These are phyloP conservation scores for Uronychia binucleata DNA, from an alignment of 73 alveolate species.

Conservation along the genomic window DNA sequence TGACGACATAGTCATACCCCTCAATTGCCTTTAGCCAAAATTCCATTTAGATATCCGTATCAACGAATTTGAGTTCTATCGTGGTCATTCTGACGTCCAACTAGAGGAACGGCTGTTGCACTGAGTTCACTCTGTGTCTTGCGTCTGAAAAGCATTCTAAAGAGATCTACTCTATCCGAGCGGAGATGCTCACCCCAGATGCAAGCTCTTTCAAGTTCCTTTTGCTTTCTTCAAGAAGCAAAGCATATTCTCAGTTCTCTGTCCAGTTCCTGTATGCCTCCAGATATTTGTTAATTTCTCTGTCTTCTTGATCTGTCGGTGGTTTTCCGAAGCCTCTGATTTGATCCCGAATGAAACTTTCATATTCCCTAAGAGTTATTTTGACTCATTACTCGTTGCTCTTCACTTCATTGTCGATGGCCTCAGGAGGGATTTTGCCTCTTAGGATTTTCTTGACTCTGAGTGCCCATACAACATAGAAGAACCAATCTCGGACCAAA, in stretches of 20 bases:
- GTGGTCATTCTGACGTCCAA: background rate
- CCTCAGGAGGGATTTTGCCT: background rate
- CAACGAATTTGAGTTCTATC: background rate
- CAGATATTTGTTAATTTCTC: background rate
- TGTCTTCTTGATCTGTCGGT: background rate
- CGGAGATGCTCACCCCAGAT: background rate
- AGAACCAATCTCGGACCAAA: constrained; percentile 73
- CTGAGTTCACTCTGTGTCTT: background rate
- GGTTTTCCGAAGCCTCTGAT: background rate
- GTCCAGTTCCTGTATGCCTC: background rate
- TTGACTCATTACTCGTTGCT: background rate
- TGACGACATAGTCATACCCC: background rate
- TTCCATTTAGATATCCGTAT: background rate
- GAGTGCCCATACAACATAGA: constrained; percentile 57
- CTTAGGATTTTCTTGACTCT: constrained; percentile 49
- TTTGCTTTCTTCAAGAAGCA: background rate
- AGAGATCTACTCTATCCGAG: background rate
- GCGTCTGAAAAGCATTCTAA: background rate
- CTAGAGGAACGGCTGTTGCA: background rate
- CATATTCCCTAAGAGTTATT: background rate
- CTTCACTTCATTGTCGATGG: background rate
- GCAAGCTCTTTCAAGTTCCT: background rate
- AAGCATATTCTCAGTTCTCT: background rate
- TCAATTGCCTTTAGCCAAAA: background rate
- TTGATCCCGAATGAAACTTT: background rate